Base-by-base conservation (phyloP, 257 asterid genomes). In the Przewalskia tangutica region DNA sequence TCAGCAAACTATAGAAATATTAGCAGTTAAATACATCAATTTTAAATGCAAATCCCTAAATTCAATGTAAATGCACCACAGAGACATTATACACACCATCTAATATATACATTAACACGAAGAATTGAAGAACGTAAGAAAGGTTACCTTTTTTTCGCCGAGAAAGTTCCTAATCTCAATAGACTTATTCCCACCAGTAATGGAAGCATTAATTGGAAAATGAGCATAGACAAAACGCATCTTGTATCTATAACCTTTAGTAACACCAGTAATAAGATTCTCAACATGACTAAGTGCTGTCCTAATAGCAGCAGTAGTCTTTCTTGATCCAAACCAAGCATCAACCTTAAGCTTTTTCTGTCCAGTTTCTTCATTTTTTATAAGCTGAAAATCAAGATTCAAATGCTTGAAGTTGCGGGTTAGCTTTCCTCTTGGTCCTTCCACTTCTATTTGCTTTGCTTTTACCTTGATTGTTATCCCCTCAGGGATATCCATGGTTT, bases 241-340 rank as follows among this genome's bases (percentile, higher is more conserved):
- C 55, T 71, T 71, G 40, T 71, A 71, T 9, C 79, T 17, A 3
- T 71, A 71, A 3, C 79, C 79, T 11, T 71, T 71, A 6, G 79
- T 71, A 11, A 71, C 79, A 20, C 79, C 79, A 71, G 79, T 71
- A 1, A 71, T 71, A 3, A 71, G 18, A 71, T 71, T 71, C 6
- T 46, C 42, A 46, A 71, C 79, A 8, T 71, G 79, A 46, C 79
- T 71, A 18, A 71, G 59, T 20, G 79, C 79, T 18, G 79, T 71
- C 0, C 79, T 58, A 10, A 71, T 71, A 46, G 79, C 59, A 10
- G 79, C 79, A 18, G 79, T 71, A 1, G 79, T 46, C 34, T 71
- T 71, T 4, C 79, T 58, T 18, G 79, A 71, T 46, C 79, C 79
- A 71, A 71, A 71, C 79, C 79, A 71, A 44, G 79, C 79, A 20